Percentiles rank a stretch among this genome's conserved stretches.
These are phyloP conservation scores for Aphanomyces astaci DNA, from an alignment of 352 stramenopile species.

Conservation along the genomic window DNA sequence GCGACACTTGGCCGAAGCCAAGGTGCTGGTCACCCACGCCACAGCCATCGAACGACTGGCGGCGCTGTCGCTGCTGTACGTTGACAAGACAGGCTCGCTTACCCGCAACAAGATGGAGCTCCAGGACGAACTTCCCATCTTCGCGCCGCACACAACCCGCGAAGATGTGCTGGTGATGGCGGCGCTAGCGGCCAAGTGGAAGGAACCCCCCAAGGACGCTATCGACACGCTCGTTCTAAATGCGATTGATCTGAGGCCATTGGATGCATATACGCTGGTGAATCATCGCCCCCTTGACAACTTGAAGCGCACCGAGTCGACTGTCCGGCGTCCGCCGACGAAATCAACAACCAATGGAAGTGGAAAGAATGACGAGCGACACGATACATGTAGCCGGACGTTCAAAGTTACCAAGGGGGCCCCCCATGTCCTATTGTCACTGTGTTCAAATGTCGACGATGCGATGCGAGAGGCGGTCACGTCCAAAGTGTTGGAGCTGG, in stretches of 20 bases:
- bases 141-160: constrained; percentile 62
- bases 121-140: constrained; percentile 87
- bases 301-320: constrained; percentile 91
- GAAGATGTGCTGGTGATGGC: constrained; percentile 87
- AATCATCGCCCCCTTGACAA: constrained; percentile 80
- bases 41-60: constrained; percentile 90
- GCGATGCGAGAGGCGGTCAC: constrained; percentile 82
- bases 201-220: constrained; percentile 88
- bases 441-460: constrained; percentile 61
- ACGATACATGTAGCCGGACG: too few species aligned
- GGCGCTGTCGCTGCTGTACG: constrained; percentile 91
- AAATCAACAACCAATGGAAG: too few species aligned
- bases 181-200: constrained; percentile 91
- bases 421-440: constrained; percentile 87
- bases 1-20: constrained; percentile 82
- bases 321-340: constrained; percentile 61
- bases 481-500: constrained; percentile 83
- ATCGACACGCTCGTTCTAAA: constrained; percentile 90
- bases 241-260: constrained; percentile 69
- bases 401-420: constrained; percentile 94
- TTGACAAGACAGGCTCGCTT: constrained; percentile 94
- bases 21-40: constrained; percentile 88
- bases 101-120: constrained; percentile 93
- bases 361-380: neutral
- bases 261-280: constrained; percentile 79